Evolutionary conservation across 148 eudicot species (phyloP).

Genomic region (Persicaria tinctoria): DNA sequence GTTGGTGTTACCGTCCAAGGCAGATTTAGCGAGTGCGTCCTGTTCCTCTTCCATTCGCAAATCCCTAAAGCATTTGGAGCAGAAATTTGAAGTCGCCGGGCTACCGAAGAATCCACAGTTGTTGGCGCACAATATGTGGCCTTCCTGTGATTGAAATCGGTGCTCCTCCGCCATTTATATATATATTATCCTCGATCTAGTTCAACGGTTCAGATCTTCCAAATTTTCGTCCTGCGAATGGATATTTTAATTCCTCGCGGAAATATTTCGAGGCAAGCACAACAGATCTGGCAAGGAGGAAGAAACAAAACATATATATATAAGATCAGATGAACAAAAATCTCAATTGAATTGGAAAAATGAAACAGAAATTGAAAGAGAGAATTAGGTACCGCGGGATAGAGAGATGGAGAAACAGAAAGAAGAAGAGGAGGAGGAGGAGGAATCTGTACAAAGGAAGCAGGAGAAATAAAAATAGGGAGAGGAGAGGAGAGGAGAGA

Average conservation of each 20-base stretch:
- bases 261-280: neutral
- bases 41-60: constrained; percentile 25
- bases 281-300: neutral
- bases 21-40: constrained; percentile 29
- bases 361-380: neutral
- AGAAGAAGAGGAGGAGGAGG: neutral
- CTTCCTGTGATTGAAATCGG: constrained; percentile 42
- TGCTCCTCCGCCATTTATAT: constrained; percentile 52
- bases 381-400: neutral
- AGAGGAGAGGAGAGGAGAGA: neutral
- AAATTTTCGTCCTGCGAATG: neutral
- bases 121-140: constrained; percentile 49
- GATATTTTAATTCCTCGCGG: neutral
- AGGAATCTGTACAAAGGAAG: constrained; percentile 3
- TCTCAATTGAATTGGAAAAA: neutral
- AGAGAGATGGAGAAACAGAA: neutral
- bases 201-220: neutral
- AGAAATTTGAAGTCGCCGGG: constrained; percentile 46
- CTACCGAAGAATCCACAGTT: constrained; percentile 69
- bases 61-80: constrained; percentile 55
- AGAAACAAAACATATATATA: neutral
- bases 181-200: neutral
- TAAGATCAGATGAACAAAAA: neutral
- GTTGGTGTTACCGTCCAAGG: constrained; percentile 23
- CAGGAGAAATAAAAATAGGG: neutral